These are phyloP conservation scores for Xylaria bambusicola DNA, from an alignment of 495 filamentous ascomycete genomes.

Conservation along the genomic window DNA sequence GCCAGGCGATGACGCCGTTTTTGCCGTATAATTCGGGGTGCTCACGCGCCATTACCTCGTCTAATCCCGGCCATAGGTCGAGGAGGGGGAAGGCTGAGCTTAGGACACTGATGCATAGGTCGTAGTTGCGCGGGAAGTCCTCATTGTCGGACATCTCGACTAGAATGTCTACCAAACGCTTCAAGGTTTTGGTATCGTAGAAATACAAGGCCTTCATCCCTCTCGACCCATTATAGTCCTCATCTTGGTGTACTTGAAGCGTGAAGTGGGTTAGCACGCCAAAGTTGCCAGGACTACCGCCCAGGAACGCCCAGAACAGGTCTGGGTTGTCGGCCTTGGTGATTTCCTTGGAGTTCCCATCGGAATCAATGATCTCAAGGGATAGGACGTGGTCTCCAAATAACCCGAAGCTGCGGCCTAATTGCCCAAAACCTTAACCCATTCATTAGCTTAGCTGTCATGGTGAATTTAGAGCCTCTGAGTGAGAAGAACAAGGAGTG, in stretches of 20 bases:
- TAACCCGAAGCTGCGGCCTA: constrained; percentile 44
- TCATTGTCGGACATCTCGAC: constrained; percentile 44
- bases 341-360: constrained; percentile 39
- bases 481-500: too few species aligned
- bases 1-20: constrained; percentile 35
- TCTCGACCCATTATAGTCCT: constrained; percentile 37
- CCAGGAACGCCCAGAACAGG: constrained; percentile 44
- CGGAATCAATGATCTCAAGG: constrained; percentile 42
- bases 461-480: too few species aligned
- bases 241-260: constrained; percentile 40
- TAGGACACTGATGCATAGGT: constrained; percentile 42
- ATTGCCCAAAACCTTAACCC: constrained; percentile 39
- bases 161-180: constrained; percentile 35
- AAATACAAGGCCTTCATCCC: constrained; percentile 38
- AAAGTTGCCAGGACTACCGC: constrained; percentile 48
- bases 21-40: constrained; percentile 38
- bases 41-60: constrained; percentile 32
- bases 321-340: constrained; percentile 39
- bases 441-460: constrained; percentile 13
- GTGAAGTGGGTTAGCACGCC: constrained; percentile 46
- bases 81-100: constrained; percentile 39
- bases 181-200: constrained; percentile 35
- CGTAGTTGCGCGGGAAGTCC: constrained; percentile 45
- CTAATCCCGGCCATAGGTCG: constrained; percentile 33
- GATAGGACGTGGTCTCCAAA: constrained; percentile 44